Conservation (phyloP, 2,329 filamentous ascomycete species). For the Cytospora piceicola region DNA sequence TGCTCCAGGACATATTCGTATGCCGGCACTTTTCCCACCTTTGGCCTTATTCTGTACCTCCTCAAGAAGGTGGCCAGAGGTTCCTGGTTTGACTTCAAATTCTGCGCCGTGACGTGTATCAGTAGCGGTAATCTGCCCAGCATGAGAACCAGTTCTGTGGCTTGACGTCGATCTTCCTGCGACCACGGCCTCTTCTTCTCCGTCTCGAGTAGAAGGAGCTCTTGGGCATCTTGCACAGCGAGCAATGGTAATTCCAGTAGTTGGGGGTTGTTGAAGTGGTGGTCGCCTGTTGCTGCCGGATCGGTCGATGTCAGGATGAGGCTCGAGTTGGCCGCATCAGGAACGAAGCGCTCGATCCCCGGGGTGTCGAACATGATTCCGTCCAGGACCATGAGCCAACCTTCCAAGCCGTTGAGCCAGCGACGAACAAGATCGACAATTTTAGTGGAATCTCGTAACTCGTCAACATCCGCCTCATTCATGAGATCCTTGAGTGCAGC, state of each 20-base stretch:
- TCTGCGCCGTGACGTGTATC: constrained; percentile 67
- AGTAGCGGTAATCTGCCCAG: constrained; percentile 69
- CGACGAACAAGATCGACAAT: constrained; percentile 61
- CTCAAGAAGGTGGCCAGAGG: constrained; percentile 65
- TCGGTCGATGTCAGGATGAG: constrained; percentile 73
- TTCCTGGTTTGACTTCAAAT: constrained; percentile 63
- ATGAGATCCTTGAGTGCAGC: constrained; percentile 52
- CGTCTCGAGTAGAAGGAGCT: constrained; percentile 65
- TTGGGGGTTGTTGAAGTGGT: constrained; percentile 62
- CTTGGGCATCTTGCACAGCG: constrained; percentile 59
- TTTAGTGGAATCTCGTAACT: constrained; percentile 45
- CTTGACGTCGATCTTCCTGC: constrained; percentile 58
- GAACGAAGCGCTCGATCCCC: constrained; percentile 64
- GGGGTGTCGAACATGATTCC: constrained; percentile 64
- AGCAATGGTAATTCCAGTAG: constrained; percentile 60
- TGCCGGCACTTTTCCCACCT: constrained; percentile 53
- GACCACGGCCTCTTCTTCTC: constrained; percentile 60
- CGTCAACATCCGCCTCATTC: constrained; percentile 45
- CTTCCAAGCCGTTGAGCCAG: constrained; percentile 65
- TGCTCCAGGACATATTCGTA: constrained; percentile 55
- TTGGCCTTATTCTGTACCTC: constrained; percentile 59
- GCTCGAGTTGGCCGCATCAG: constrained; percentile 63
- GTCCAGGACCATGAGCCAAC: constrained; percentile 71
- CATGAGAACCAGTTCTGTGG: constrained; percentile 64
- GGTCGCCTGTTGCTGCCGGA: constrained; percentile 57